These are phyloP conservation scores for Lagerstroemia speciosa DNA, from an alignment of 345 rosid genomes.

Conservation along the genomic window DNA sequence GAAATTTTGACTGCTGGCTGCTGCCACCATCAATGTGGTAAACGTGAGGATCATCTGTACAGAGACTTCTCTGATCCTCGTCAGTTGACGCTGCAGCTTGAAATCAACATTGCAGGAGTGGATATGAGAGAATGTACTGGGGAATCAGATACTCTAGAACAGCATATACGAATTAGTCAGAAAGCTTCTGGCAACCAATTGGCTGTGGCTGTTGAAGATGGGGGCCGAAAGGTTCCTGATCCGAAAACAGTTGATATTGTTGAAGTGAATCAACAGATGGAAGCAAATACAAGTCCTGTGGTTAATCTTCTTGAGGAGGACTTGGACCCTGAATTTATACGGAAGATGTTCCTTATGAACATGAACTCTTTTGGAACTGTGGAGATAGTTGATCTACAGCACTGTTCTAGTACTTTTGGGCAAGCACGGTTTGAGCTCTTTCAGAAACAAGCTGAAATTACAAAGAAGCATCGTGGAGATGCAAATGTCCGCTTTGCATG, in stretches of 20 bases:
- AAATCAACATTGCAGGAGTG: slow-evolving; percentile 56
- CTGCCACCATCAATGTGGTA: slow-evolving; percentile 29
- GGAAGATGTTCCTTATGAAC: slow-evolving; percentile 42
- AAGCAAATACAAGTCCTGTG: slow-evolving; percentile 5
- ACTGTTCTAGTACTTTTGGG: slow-evolving; percentile 34
- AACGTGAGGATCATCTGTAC: slow-evolving; percentile 15
- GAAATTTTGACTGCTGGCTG: slow-evolving; percentile 37
- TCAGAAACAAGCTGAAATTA: slow-evolving; percentile 68
- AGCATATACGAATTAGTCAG: slow-evolving; percentile 25
- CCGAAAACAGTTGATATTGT: slow-evolving; percentile 31
- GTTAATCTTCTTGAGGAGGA: slow-evolving; percentile 11
- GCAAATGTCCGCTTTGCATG: slow-evolving; percentile 77
- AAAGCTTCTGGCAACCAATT: slow-evolving; percentile 15
- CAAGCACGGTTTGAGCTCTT: slow-evolving; percentile 63
- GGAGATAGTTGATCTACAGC: slow-evolving; percentile 33
- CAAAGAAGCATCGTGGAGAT: slow-evolving; percentile 53
- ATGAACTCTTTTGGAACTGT: slow-evolving; percentile 34
- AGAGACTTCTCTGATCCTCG: slow-evolving; percentile 24
- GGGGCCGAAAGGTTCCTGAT: slow-evolving; percentile 27
- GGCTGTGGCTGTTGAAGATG: slow-evolving; percentile 37
- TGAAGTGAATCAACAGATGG: slow-evolving; percentile 22
- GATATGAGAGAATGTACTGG: slow-evolving; percentile 60
- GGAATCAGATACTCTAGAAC: slow-evolving; percentile 49
- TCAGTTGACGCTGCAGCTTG: slow-evolving; percentile 75
- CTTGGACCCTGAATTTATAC: slow-evolving; percentile 35